A percentile compares a stretch with the other conserved stretches of the same genome.
Conservation (phyloP, 2,329 filamentous ascomycete genomes). For the Beauveria caledonica region DNA sequence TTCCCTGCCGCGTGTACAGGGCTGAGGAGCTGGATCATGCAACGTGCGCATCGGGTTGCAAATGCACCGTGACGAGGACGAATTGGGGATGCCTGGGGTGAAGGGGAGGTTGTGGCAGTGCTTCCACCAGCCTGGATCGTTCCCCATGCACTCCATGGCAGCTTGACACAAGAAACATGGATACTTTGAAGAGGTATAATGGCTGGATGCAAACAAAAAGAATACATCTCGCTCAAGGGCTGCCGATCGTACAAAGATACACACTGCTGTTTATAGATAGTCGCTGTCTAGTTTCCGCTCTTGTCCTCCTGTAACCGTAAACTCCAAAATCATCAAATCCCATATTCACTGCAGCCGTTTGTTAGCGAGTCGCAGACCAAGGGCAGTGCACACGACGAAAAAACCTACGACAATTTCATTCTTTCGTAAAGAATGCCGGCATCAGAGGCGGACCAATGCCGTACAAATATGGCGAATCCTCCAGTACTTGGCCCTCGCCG, state of each 20-base stretch:
- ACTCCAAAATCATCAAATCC: not conserved
- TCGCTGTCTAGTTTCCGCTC: not conserved
- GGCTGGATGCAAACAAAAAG: not conserved
- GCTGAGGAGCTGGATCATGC: not conserved
- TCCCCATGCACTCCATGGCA: not conserved
- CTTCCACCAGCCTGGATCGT: not conserved
- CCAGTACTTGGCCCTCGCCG: constrained; percentile 26
- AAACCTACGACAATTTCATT: not conserved
- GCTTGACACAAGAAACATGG: not conserved
- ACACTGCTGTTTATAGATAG: not conserved
- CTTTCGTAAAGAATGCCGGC: constrained; percentile 3
- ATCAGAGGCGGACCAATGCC: constrained; percentile 13
- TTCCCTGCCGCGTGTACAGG: not conserved
- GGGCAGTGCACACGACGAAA: not conserved
- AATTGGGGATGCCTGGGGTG: not conserved
- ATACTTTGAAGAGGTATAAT: too few relatives aligned
- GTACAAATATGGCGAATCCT: constrained; percentile 23
- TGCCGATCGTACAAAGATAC: not conserved
- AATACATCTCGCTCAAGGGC: not conserved
- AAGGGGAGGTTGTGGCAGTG: not conserved
- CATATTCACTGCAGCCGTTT: not conserved
- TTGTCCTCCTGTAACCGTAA: not conserved
- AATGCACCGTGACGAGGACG: not conserved
- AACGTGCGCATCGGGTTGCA: not conserved
- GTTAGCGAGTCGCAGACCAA: not conserved